Base-by-base conservation (phyloP, 371 early-diverging fungal species). In the Nematocida homosporus region DNA sequence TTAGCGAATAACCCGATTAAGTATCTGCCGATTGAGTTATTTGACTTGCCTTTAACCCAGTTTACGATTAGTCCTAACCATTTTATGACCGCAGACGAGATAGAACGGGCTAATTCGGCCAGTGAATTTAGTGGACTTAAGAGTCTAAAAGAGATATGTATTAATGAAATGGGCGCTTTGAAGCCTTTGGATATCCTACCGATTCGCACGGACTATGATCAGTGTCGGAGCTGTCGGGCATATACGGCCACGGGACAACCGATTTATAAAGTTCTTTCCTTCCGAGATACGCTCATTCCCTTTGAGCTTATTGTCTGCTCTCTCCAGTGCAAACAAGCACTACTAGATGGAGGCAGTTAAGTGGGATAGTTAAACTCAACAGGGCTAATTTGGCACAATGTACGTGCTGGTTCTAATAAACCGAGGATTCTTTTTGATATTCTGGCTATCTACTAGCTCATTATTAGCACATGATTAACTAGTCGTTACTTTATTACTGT, bases 1-100 rank as follows among this genome's bases (percentile, higher is more conserved):
- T 55, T 72, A n/a, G 77, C 75, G 18, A 61, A 61, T 16, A 72
- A 72, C 40, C 75, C 75, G 10, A 72, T 72, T 37, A 16, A 52
- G 41, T 63, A 72, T 53, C 60, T 72, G 13, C 75, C 75, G 1
- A 35, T 59, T 51, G 75, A 72, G 29, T 42, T 72, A 23, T 29
- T 37, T 0, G 25, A 10, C 5, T 4, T 72, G 2, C 34, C 47
- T 18, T 40, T 72, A 20, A 51, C 37, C 5, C 10, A 59, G 3
- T 72, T 59, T 37, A 72, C 63, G 6, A 59, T 72, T 25, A 57
- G 35, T 50, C 8, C 8, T 8, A 72, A 25, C 29, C 37, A 50
- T 55, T 72, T 72, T 72, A n/a, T 72, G 37, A 25, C 48, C 5
- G 2, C 25, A 0, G 52, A 51, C n/a, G 60, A 61, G 27, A 59